Base-by-base conservation (phyloP, 306 rosid genomes). In the Echinosophora koreensis region DNA sequence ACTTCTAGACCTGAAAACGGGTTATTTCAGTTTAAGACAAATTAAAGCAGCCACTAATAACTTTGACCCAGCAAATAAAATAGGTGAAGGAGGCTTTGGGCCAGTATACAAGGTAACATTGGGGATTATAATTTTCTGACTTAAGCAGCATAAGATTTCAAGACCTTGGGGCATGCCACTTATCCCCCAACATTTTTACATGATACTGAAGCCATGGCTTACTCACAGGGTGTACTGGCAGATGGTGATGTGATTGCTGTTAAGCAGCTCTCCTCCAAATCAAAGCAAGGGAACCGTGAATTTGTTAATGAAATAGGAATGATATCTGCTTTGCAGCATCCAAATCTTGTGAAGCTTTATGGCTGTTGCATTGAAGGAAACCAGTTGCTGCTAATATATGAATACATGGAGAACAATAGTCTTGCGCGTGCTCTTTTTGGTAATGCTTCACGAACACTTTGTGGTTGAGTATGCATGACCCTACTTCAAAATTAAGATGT, bases 71-170 rank as follows among this genome's bases (percentile, higher is more conserved):
- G 60, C 73, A 64, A 86, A 87, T 71, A 89, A 89, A 83, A 91
- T 91, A 11, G 97, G 94, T 2, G 97, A 91, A 84, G 97, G 97
- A 71, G 97, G 97, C 41, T 91, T 91, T 61, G 97, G 97, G n/a
- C 89, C 97, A 50, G 92, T 91, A 67, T 89, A 83, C 87, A 91
- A 87, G 90, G 93, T 89, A 84, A 80, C 39, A 34, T 44, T 37
- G 15, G 73, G 46, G 35, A 28, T 16, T 12, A 3, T 46, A 13
- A 5, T 37, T 9, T n/a, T 44, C 58, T 41, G 17, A 8, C 14
- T 63, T 16, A 9, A n/a, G 28, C 66, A 22, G 59, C 15, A 68
- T 52, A 38, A 4, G 56, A 37, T 38, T 41, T 44, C 42, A 27
- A 52, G 66, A 56, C 15, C 35, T 56, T 37, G 14, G 54, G 8